Base-by-base conservation (phyloP, 345 rosid species). In the Pistacia integerrima region DNA sequence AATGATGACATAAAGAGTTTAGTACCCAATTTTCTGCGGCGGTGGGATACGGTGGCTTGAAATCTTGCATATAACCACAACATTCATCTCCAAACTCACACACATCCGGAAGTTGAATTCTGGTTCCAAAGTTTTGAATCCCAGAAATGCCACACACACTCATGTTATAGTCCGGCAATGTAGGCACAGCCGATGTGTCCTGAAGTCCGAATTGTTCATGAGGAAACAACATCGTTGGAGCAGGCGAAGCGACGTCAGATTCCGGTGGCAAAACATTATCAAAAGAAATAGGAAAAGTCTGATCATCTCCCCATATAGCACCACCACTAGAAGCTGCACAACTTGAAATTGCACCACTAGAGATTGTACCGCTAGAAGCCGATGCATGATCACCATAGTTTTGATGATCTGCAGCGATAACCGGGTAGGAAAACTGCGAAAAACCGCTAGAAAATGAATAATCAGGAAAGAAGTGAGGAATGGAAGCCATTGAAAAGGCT, bases 31-130 rank as follows among this genome's bases (percentile, higher is more conserved):
- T 80, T 72, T 83, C 90, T 69, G 63, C 78, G 4, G 74, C 44
- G 56, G 84, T 69, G 3, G 87, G 84, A 69, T 46, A 83, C 48
- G 68, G 68, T n/a, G 91, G 85, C 81, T 86, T 89, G 33, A 80
- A 76, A 70, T 88, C 85, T 41, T 83, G 87, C 72, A 83, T 52
- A 75, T 82, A 84, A 0, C 80, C 86, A 70, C 77, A 71, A 69
- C 85, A 89, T 18, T 89, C 91, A n/a, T 87, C 89, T n/a, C 88
- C 89, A 57, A 78, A 81, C 46, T 75, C 88, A 71, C 67, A 77
- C 52, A 75, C 71, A 59, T 82, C 81, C 33, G 73, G 70, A 14
- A 74, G 77, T 7, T 75, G 89, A 38, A 80, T 76, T 51, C 85
- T 77, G 76, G 79, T 68, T 17, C 79, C 79, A 17, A 75, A 65